Base-by-base conservation (phyloP, 306 rosid species). In the Potentilla sterilis region DNA sequence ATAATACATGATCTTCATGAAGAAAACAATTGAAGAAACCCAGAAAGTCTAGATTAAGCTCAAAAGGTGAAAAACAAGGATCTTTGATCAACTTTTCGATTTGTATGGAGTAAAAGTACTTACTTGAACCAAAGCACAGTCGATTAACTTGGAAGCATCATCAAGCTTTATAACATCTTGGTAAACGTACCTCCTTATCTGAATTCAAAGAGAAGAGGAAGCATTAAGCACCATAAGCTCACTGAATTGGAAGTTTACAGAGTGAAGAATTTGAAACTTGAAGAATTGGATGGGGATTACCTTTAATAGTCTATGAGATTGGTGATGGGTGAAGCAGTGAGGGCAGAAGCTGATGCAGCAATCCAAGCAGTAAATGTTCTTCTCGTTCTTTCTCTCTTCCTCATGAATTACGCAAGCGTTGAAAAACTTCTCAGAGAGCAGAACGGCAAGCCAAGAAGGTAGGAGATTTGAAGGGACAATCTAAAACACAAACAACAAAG, bases 281-380 rank as follows among this genome's bases (percentile, higher is more conserved):
- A 9, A 24, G 2, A 55, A 55, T 55, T 55, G 4, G 68, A 69
- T 54, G 71, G 51, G 24, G 3, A 9, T 1, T 8, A 83, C 99
- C 99, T 96, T 92, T 15, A 96, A 79, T 82, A 96, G 96, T 68
- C 97, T 81, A 78, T 92, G 99, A 64, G 93, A 85, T 62, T 81
- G 78, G 19, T 96, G 98, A 72, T 96, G 96, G 37, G 83, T 40
- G 68, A 86, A 59, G 67, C 99, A 96, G 81, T 96, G 96, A 81
- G 99, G 93, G 87, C 98, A 96, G 43, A 96, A 89, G 34, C 96
- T 89, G 82, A 85, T 82, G 84, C 91, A 90, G 54, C 99, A 96
- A 83, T 96, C 98, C 83, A 96, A 79, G 32, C 99, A 96, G 76
- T 80, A 96, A 2, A 90, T 84, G 83, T 92, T 96, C 80, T 96